These are phyloP conservation scores for Styphnolobium japonicum DNA, from an alignment of 306 rosid genomes.

Conservation along the genomic window DNA sequence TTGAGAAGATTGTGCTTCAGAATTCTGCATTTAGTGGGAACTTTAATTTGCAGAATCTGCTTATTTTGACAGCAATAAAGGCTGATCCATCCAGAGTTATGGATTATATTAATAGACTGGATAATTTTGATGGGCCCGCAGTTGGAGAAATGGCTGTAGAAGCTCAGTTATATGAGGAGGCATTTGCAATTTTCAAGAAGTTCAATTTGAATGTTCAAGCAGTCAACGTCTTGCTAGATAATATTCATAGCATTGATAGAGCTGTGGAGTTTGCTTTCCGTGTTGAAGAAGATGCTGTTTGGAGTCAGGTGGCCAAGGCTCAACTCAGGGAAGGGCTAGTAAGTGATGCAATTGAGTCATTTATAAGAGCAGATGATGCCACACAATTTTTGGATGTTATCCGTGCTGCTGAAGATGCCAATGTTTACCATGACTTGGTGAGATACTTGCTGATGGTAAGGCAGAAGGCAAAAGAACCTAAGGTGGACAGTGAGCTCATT, in stretches of 20 bases:
- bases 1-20: conserved; percentile 98
- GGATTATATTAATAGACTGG: conserved; percentile 93
- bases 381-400: conserved; percentile 95
- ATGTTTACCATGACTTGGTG: conserved; percentile 93
- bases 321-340: conserved; percentile 95
- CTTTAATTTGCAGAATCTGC: conserved; percentile 94
- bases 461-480: conserved; percentile 91
- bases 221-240: conserved; percentile 88
- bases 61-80: conserved; percentile 93
- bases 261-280: conserved; percentile 99
- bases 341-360: conserved; percentile 98
- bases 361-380: conserved; percentile 93
- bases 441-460: conserved; percentile 97
- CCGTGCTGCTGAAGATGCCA: conserved; percentile 71
- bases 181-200: conserved; percentile 94
- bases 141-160: conserved; percentile 98
- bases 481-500: conserved; percentile 98
- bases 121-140: conserved; percentile 97
- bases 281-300: conserved; percentile 98
- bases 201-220: conserved; percentile 98
- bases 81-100: conserved; percentile 98
- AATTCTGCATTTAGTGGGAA: conserved; percentile 99
- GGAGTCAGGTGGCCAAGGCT: conserved; percentile 99
- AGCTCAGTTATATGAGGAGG: conserved; percentile 91
- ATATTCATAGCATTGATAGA: conserved; percentile 83